A percentile compares a stretch with the other conserved stretches of the same genome.
These are phyloP conservation scores for Crepidotus variabilis DNA, from an alignment of 768 basidiomycete species.

Conservation along the genomic window DNA sequence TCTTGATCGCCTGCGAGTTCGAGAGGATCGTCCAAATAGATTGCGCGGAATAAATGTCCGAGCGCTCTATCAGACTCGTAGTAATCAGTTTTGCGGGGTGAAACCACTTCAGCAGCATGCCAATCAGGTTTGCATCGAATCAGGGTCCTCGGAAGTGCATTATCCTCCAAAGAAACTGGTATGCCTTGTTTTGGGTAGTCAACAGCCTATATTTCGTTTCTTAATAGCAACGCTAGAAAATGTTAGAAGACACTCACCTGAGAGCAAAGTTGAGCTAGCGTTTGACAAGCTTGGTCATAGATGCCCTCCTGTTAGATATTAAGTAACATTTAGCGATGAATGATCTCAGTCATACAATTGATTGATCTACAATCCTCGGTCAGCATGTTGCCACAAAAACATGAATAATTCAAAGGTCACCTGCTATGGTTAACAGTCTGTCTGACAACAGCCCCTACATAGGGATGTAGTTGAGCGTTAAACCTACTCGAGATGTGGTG, in stretches of 20 bases:
- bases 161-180: constrained; percentile 47
- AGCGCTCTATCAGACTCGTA: constrained; percentile 71
- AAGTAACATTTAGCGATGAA: neutral
- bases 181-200: constrained; percentile 80
- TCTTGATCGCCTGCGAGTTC: neutral
- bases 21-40: constrained; percentile 30
- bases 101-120: constrained; percentile 58
- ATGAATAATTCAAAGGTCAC: constrained; percentile 28
- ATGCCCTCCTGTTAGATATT: constrained; percentile 49
- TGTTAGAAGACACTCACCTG: constrained; percentile 27
- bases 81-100: constrained; percentile 57
- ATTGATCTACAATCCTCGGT: constrained; percentile 54
- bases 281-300: constrained; percentile 50
- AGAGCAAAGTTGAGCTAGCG: constrained; percentile 59
- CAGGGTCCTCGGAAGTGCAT: constrained; percentile 45
- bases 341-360: constrained; percentile 38
- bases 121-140: constrained; percentile 78
- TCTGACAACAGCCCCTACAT: constrained; percentile 64
- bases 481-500: neutral
- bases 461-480: constrained; percentile 3
- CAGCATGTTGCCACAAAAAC: neutral
- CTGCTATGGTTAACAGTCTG: constrained; percentile 67
- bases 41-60: constrained; percentile 66
- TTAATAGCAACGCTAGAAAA: neutral
- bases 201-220: constrained; percentile 47